These are phyloP conservation scores for Aspergillus sclerotioniger DNA, from an alignment of 495 filamentous ascomycete genomes.

Conservation along the genomic window DNA sequence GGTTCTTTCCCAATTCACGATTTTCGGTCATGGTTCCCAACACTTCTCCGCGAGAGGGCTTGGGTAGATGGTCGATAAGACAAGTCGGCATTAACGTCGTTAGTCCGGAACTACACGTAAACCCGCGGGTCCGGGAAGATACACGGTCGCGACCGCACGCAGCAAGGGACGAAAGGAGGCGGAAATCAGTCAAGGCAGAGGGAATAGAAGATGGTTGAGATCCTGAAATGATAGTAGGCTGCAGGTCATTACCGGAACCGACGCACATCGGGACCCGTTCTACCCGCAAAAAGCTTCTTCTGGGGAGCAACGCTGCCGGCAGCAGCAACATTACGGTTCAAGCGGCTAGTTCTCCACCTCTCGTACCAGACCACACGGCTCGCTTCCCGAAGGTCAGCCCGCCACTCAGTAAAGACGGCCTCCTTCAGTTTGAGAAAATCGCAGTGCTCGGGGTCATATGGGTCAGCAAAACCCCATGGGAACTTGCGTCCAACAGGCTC, in stretches of 20 bases:
- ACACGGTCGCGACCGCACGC: not conserved
- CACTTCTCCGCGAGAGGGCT: not conserved
- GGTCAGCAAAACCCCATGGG: constrained; percentile 95
- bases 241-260: constrained; percentile 29
- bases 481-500: constrained; percentile 74
- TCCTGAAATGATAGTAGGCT: not conserved
- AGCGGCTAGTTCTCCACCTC: constrained; percentile 80
- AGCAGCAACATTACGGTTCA: constrained; percentile 43
- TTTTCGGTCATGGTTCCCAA: not conserved
- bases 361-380: constrained; percentile 96
- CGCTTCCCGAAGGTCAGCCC: constrained; percentile 83
- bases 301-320: constrained; percentile 12
- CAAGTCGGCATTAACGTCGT: not conserved
- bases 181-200: not conserved
- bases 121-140: not conserved
- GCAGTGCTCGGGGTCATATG: constrained; percentile 86
- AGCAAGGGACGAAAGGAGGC: not conserved
- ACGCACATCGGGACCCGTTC: constrained; percentile 33
- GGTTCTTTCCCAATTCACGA: not conserved
- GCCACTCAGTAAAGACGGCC: constrained; percentile 90
- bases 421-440: constrained; percentile 92
- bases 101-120: not conserved
- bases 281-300: constrained; percentile 30
- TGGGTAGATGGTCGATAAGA: not conserved
- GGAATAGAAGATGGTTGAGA: not conserved